Conservation (phyloP, 176 grass and related monocot genomes). For the Alloteropsis semialata region DNA sequence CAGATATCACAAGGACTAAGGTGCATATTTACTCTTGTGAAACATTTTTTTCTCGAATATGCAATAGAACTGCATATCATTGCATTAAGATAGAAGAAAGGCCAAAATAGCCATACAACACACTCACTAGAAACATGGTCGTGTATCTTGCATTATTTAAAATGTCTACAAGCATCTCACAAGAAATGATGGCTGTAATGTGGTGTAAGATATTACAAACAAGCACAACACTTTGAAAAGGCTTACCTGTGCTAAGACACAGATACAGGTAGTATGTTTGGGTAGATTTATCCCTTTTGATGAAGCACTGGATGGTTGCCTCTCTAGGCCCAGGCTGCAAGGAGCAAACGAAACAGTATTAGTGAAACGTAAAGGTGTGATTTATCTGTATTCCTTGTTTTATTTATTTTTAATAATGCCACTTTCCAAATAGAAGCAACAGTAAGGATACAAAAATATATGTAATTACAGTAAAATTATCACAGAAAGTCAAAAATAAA, state of each 20-base stretch:
- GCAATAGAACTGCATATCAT: too few species aligned
- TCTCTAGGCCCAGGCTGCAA: slow-evolving; percentile 73
- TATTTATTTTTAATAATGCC: not conserved
- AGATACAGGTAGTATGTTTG: slow-evolving; percentile 85
- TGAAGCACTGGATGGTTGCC: slow-evolving; percentile 85
- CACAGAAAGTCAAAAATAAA: not conserved
- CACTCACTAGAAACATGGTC: not conserved
- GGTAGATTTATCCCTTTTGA: slow-evolving; percentile 88
- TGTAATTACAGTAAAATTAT: not conserved
- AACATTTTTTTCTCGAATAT: too few species aligned
- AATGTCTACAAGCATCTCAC: slow-evolving; percentile 1
- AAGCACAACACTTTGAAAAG: slow-evolving; percentile 22
- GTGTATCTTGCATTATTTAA: not conserved
- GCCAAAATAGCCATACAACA: too few species aligned
- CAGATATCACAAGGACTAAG: not conserved
- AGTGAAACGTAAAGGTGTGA: not conserved
- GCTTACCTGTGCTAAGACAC: slow-evolving; percentile 82
- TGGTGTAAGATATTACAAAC: not conserved
- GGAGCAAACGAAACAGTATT: slow-evolving; percentile 18
- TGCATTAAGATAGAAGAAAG: too few species aligned
- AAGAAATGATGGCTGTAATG: not conserved
- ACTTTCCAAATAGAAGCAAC: not conserved
- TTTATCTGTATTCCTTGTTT: not conserved
- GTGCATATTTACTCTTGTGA: not conserved
- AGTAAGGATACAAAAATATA: not conserved